Conservation (phyloP, 1,284 basidiomycete species). For the Microbotryomycetes sp. region DNA sequence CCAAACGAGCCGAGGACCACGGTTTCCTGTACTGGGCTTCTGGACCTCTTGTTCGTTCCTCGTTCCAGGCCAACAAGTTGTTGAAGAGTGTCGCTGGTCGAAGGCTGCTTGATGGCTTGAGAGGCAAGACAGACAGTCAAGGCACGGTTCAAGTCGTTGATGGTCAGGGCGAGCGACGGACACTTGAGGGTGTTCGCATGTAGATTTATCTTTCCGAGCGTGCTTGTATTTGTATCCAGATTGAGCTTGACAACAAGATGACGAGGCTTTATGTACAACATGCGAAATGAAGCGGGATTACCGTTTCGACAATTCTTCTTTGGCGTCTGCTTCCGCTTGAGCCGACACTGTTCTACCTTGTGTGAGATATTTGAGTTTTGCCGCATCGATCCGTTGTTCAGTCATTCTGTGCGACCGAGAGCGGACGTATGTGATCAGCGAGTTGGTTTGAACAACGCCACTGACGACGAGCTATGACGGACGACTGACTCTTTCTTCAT, state of each 20-base stretch:
- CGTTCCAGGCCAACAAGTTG: constrained; percentile 71
- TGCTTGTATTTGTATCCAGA: background rate
- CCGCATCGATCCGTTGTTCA: constrained; percentile 31
- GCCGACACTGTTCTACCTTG: constrained; percentile 5
- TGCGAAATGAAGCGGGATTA: background rate
- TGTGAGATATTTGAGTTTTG: constrained; percentile 28
- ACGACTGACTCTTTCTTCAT: constrained; percentile 32
- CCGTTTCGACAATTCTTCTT: background rate
- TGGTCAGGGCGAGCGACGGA: constrained; percentile 5
- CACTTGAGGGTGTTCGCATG: constrained; percentile 23
- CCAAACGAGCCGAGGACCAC: constrained; percentile 77
- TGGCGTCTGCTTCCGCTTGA: background rate
- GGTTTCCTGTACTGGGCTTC: constrained; percentile 97
- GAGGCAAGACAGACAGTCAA: constrained; percentile 27
- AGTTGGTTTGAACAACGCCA: background rate
- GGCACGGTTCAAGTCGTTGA: constrained; percentile 13
- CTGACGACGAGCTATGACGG: background rate
- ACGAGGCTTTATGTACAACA: background rate
- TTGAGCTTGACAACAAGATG: too few relatives aligned
- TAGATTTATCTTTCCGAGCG: background rate
- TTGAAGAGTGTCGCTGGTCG: constrained; percentile 36
- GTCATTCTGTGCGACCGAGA: constrained; percentile 29
- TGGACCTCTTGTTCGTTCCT: constrained; percentile 90
- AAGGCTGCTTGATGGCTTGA: constrained; percentile 33
- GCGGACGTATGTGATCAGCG: background rate